A percentile compares a stretch with the other conserved stretches of the same genome.
These are phyloP conservation scores for Phialophora macrospora DNA, from an alignment of 2,329 filamentous ascomycete species.

Conservation along the genomic window DNA sequence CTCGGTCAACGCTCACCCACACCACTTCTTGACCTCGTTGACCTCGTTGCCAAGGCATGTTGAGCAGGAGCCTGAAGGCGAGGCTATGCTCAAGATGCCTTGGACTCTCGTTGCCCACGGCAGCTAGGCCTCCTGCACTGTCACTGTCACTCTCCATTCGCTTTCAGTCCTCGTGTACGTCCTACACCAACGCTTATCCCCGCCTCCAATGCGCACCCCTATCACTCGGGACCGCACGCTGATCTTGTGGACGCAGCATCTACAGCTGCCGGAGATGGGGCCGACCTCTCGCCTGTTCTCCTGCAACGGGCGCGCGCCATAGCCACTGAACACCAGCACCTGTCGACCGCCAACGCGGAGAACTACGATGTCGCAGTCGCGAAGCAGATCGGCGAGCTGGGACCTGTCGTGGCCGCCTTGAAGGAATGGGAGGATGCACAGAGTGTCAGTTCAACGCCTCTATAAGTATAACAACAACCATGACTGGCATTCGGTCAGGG, in stretches of 20 bases:
- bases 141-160: constrained; percentile 34
- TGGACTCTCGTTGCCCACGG: constrained; percentile 45
- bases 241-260: constrained; percentile 30
- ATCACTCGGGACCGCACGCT: neutral
- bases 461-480: neutral
- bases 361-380: constrained; percentile 62
- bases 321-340: constrained; percentile 59
- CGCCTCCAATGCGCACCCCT: neutral
- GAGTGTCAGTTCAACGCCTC: constrained; percentile 49
- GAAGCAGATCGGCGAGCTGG: constrained; percentile 62
- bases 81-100: constrained; percentile 58
- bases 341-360: constrained; percentile 58
- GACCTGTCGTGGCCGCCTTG: constrained; percentile 57
- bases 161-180: constrained; percentile 40
- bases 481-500: neutral
- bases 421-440: constrained; percentile 63
- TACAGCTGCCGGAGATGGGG: constrained; percentile 24
- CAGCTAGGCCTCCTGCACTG: constrained; percentile 36
- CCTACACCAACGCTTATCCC: neutral
- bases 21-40: neutral
- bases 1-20: neutral
- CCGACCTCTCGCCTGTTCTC: constrained; percentile 54
- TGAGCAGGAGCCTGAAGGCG: constrained; percentile 40
- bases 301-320: constrained; percentile 61
- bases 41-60: constrained; percentile 45